Conservation (phyloP, 2,329 filamentous ascomycete genomes). For the Hymenotorrendiella dingleyae region DNA sequence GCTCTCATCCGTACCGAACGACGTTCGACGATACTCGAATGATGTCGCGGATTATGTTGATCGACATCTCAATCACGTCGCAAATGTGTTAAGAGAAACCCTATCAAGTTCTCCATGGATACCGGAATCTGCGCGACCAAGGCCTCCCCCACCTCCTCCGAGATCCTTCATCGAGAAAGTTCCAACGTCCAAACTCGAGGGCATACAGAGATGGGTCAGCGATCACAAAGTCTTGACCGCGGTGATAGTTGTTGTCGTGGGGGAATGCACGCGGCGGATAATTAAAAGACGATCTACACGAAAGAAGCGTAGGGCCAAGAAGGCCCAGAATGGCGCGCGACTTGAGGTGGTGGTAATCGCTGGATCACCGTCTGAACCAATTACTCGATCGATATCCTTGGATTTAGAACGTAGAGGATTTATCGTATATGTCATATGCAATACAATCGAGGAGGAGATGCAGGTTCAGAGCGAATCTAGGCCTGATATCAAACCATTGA, state of each 20-base stretch:
- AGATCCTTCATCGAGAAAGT: constrained; percentile 28
- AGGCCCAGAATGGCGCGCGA: constrained; percentile 75
- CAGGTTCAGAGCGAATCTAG: constrained; percentile 71
- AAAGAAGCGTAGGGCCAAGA: constrained; percentile 67
- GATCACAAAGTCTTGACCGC: constrained; percentile 69
- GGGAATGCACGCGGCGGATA: constrained; percentile 53
- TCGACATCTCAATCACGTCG: constrained; percentile 70
- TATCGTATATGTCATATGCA: constrained; percentile 86
- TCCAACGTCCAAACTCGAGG: constrained; percentile 38
- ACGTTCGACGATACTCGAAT: constrained; percentile 64
- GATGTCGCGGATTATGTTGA: constrained; percentile 77
- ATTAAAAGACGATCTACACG: constrained; percentile 31
- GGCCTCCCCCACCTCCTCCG: constrained; percentile 39
- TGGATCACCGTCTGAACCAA: constrained; percentile 76
- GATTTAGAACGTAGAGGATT: constrained; percentile 90
- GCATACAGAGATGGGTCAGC: constrained; percentile 63
- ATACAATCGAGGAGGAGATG: constrained; percentile 77
- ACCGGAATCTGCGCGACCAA: constrained; percentile 60
- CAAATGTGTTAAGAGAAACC: constrained; percentile 62
- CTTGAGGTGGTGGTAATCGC: constrained; percentile 84
- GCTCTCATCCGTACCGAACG: constrained; percentile 54
- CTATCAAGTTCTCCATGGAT: constrained; percentile 66
- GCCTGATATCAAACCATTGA: constrained; percentile 74
- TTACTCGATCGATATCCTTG: constrained; percentile 75
- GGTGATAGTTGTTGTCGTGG: constrained; percentile 62